A percentile compares a stretch with the other conserved stretches of the same genome.
Conservation (phyloP, 2,329 filamentous ascomycete genomes). For the Calonectria pseudoreteaudii region DNA sequence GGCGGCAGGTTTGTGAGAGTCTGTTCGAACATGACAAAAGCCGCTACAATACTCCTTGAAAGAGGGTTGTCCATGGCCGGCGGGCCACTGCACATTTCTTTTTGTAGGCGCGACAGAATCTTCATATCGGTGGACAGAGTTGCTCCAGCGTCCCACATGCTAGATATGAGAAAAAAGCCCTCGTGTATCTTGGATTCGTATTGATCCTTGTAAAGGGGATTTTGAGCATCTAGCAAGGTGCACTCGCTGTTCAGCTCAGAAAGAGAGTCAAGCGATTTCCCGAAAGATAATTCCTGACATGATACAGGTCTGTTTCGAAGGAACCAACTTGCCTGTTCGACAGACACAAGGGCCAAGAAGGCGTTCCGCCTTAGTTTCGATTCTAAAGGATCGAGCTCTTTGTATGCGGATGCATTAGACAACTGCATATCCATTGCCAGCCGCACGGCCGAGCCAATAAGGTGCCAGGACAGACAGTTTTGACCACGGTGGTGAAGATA, state of each 20-base stretch:
- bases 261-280: neutral
- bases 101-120: neutral
- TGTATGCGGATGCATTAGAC: neutral
- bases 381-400: neutral
- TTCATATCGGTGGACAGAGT: neutral
- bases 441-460: neutral
- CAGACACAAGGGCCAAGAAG: neutral
- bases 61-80: neutral
- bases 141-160: neutral
- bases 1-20: neutral
- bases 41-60: neutral
- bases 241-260: neutral
- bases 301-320: neutral
- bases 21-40: neutral
- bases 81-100: neutral
- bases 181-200: neutral
- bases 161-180: neutral
- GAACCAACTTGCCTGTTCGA: neutral
- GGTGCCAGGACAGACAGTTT: neutral
- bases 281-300: neutral
- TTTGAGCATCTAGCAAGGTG: neutral
- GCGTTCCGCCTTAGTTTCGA: neutral
- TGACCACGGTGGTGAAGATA: neutral
- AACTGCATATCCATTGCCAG: neutral
- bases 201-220: neutral